phyloP scores from a whole-genome alignment of 2,329 filamentous ascomycete species.

The Exophiala lecanii-corni region DNA sequence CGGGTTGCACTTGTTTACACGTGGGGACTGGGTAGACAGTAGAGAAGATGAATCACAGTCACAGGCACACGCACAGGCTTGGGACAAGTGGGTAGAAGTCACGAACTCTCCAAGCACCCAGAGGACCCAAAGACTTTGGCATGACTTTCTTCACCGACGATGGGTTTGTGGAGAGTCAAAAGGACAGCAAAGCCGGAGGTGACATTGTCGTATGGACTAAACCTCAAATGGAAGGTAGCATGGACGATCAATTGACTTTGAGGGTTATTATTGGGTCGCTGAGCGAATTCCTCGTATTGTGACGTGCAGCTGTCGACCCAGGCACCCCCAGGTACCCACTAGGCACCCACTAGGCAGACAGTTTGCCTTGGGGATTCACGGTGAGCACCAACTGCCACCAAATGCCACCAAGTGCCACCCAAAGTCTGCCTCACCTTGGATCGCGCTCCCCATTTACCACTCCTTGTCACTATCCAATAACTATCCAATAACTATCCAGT shows the following conservation, averaged over 20 bases:
- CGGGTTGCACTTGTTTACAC: neutral
- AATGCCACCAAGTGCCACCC: no score
- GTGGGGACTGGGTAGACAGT: neutral
- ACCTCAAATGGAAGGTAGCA: neutral
- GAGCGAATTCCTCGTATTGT: constrained; percentile 1
- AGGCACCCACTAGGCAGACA: no score
- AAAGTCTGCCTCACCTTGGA: no score
- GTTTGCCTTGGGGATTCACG: no score
- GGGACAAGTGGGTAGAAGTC: no score
- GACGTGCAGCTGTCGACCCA: constrained; percentile 8
- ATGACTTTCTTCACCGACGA: neutral
- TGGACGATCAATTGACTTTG: neutral
- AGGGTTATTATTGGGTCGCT: neutral
- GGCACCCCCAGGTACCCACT: no score
- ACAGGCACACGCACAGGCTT: no score
- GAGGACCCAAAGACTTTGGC: neutral
- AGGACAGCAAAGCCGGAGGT: neutral
- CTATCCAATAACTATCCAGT: no score
- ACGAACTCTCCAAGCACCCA: no score
- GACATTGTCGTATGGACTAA: neutral
- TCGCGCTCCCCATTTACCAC: no score
- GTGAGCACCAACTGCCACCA: no score
- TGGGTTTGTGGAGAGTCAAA: constrained; percentile 3
- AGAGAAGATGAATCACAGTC: neutral
- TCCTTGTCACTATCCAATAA: no score